Evolutionary conservation across 2,329 filamentous ascomycete genomes (phyloP).

Genomic region (Diaporthe helianthi): DNA sequence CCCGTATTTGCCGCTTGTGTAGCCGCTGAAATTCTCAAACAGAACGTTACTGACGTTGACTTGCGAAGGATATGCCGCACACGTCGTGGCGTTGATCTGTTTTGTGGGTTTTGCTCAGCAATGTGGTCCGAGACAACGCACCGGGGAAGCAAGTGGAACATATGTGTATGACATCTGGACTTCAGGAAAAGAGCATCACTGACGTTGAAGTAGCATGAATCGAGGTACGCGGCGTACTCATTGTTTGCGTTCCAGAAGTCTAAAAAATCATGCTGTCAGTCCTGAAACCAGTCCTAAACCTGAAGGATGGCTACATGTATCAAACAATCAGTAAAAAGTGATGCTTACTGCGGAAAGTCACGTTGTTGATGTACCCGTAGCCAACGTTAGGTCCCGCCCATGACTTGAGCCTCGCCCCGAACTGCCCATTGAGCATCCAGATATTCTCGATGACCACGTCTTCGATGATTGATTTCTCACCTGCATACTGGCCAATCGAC

Average conservation of each 20-base stretch:
- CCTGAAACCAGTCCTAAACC: neutral
- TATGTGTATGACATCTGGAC: too few relatives aligned
- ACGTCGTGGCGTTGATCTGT: slow-evolving; percentile 53
- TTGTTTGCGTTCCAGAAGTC: slow-evolving; percentile 63
- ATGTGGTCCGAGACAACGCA: neutral
- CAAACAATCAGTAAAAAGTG: too few relatives aligned
- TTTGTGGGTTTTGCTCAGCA: neutral
- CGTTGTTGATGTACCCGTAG: slow-evolving; percentile 67
- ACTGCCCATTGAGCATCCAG: slow-evolving; percentile 58
- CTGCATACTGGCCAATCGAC: slow-evolving; percentile 63
- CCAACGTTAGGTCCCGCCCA: slow-evolving; percentile 66
- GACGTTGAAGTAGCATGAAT: slow-evolving; percentile 69
- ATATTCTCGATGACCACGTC: slow-evolving; percentile 67
- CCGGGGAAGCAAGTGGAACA: too few relatives aligned
- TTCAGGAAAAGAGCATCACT: slow-evolving; percentile 38
- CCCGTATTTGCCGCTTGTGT: slow-evolving; percentile 62
- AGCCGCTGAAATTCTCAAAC: slow-evolving; percentile 65
- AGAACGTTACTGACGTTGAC: slow-evolving; percentile 66
- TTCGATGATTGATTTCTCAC: slow-evolving; percentile 61
- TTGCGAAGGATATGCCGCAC: slow-evolving; percentile 59
- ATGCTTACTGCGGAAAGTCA: slow-evolving; percentile 62
- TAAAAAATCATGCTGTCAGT: neutral
- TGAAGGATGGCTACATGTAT: too few relatives aligned
- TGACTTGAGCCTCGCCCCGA: slow-evolving; percentile 65
- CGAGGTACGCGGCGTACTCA: slow-evolving; percentile 63